Base-by-base conservation (phyloP, 2,329 filamentous ascomycete genomes). In the Chalara sp. region DNA sequence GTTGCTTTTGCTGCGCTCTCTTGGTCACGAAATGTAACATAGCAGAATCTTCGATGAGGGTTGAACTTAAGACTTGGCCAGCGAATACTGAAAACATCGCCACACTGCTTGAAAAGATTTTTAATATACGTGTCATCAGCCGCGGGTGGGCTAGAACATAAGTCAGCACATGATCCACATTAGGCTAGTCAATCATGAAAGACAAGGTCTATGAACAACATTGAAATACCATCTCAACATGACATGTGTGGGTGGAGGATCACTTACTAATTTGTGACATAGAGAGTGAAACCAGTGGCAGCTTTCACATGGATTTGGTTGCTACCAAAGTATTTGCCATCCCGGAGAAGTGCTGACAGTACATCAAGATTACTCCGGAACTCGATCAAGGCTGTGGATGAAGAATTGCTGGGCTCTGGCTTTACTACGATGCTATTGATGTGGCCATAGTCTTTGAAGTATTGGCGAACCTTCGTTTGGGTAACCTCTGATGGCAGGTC, bases 1-100 rank as follows among this genome's bases (percentile, higher is more conserved):
- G 84, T 85, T 1, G 91, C 91, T 46, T 79, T 81, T 39, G 81
- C 76, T 1, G 90, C 88, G 48, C 80, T 79, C n/a, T 76, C 75
- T 3, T 78, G 69, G 32, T 82, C 81, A 45, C 83, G 78, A 65
- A 96, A 96, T n/a, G 95, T 89, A 6, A 96, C 77, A 67, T 99
- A 99, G 72, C 91, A 96, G 71, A 99, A 99, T 29, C 93, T 86
- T 32, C 93, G 87, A 60, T 88, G 84, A 1, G 86, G 84, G 62
- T 96, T 92, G 67, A 79, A 90, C 66, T 95, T 95, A 47, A 99
- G 79, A 51, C 89, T 96, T 2, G 93, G 93, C 70, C 93, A 93
- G 28, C 93, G 85, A 48, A 97, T 78, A 61, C 85, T 88, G 50
- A 95, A 76, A 50, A 99, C 84, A 42, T 92, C 82, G 42, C 93